phyloP scores from a whole-genome alignment of 768 basidiomycete species.

The Rhizopogon vesiculosus region DNA sequence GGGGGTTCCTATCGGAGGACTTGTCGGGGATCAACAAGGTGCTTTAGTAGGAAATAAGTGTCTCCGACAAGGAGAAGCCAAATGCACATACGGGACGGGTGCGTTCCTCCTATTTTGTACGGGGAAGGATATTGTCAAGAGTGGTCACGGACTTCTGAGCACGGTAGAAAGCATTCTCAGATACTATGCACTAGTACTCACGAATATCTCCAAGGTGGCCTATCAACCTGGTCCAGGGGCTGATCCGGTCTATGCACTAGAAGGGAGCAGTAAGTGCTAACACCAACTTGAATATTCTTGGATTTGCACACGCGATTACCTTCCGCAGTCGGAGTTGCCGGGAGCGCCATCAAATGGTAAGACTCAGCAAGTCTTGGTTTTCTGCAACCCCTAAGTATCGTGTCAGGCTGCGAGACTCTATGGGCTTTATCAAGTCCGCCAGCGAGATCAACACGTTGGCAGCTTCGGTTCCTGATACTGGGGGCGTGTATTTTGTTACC shows the following conservation, averaged over 20 bases:
- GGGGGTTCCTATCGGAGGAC: constrained; percentile 83
- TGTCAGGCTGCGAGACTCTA: constrained; percentile 79
- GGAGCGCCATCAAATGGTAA: constrained; percentile 90
- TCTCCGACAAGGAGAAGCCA: constrained; percentile 84
- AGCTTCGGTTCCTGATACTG: constrained; percentile 67
- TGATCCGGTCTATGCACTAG: constrained; percentile 87
- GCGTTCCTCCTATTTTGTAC: constrained; percentile 97
- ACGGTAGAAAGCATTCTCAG: constrained; percentile 45
- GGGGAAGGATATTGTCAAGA: constrained; percentile 80
- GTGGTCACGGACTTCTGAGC: constrained; percentile 81
- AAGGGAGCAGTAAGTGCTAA: constrained; percentile 79
- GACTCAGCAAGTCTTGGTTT: constrained; percentile 3
- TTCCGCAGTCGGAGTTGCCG: constrained; percentile 80
- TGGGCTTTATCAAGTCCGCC: constrained; percentile 77
- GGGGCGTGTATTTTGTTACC: constrained; percentile 94
- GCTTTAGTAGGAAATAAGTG: constrained; percentile 97
- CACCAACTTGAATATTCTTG: neutral
- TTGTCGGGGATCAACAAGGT: constrained; percentile 98
- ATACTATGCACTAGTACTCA: neutral
- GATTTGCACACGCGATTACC: neutral
- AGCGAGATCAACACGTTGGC: constrained; percentile 84
- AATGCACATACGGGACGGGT: constrained; percentile 97
- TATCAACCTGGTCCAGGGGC: constrained; percentile 80
- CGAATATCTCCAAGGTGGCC: constrained; percentile 53
- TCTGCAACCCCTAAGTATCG: neutral